Percentiles rank a stretch among this genome's conserved stretches.
phyloP scores from a whole-genome alignment of 2,329 filamentous ascomycete species.

The Myotisia sp. region DNA sequence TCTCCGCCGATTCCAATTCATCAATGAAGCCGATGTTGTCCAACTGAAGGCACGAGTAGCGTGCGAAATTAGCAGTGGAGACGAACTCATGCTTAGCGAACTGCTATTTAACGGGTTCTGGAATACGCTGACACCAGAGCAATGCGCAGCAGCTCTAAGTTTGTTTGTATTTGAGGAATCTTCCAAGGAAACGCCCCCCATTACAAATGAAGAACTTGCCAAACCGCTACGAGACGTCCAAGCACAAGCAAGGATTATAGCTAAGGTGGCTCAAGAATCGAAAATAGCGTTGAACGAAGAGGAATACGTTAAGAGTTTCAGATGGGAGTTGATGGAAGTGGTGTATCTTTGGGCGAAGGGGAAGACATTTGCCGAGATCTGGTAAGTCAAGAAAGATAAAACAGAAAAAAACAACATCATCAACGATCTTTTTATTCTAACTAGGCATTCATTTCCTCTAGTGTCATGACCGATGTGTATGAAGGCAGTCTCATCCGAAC shows the following conservation, averaged over 20 bases:
- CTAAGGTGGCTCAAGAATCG: conserved; percentile 87
- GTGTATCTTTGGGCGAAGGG: conserved; percentile 86
- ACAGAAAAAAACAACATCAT: no score
- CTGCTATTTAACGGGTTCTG: conserved; percentile 95
- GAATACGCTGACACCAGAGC: conserved; percentile 81
- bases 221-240: conserved; percentile 81
- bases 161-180: conserved; percentile 98
- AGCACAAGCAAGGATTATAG: conserved; percentile 70
- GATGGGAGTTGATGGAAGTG: conserved; percentile 94
- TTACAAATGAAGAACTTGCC: conserved; percentile 64
- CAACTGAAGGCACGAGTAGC: conserved; percentile 94
- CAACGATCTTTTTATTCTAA: conserved; percentile 3
- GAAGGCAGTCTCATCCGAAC: conserved; percentile 92
- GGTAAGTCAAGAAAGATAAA: no score
- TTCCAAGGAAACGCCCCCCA: conserved; percentile 53
- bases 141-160: conserved; percentile 72
- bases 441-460: conserved; percentile 24
- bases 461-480: conserved; percentile 98
- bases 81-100: conserved; percentile 85
- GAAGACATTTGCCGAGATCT: conserved; percentile 81
- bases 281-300: conserved; percentile 92
- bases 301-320: conserved; percentile 77
- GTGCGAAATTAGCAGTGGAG: conserved; percentile 93
- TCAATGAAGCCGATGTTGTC: conserved; percentile 89
- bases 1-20: conserved; percentile 82